Evolutionary conservation across 208 protist species (phyloP), one percentile per base, ranked within the genome.

Genomic region (Jaenimonas drosophilae): DNA sequence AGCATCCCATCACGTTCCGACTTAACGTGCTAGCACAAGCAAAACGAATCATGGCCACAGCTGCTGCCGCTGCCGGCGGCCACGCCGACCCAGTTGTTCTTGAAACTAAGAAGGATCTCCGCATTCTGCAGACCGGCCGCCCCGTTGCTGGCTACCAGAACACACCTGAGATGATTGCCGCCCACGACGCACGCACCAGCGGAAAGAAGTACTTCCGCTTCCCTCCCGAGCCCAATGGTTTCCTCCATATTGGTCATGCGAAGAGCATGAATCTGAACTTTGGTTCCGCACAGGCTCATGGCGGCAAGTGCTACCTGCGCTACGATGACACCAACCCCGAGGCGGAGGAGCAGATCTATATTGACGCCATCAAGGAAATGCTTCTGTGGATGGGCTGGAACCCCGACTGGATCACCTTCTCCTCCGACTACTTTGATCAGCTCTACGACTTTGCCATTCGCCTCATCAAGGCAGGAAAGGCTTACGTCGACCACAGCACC

Each of bases 261-360:
- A 99, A 99, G 77, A 96, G 97, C 51, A 99, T 99, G 96, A 96
- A 95, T 68, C 76, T 99, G 9, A 98, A 99, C 80, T 99, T 99
- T 69, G 84, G 91, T 30, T 96, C 94, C 52, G 97, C 98, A 4
- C 65, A 85, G 42, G 59, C 80, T 2, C 77, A 96, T 51, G 57
- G 62, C 28, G 97, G 97, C 36, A 92, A 91, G 59, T 98, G 91
- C 66, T 96, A 96, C 64, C 72, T 99, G 47, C 76, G 98, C 40
- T 99, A 97, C 66, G 98, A 99, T 69, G 98, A 99, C 73, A 99
- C 98, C 5, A 99, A 99, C 70, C 98, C 98, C 14, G 96, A 97
- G 61, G 78, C 76, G 29, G 98, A 99, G 83, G 91, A 97, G 24
- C 70, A 98, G 54, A 66, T 98, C 28, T 99, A 98, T 69, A 98